phyloP scores from a whole-genome alignment of 73 alveolate species.

The Paramecium tetraurelia region DNA sequence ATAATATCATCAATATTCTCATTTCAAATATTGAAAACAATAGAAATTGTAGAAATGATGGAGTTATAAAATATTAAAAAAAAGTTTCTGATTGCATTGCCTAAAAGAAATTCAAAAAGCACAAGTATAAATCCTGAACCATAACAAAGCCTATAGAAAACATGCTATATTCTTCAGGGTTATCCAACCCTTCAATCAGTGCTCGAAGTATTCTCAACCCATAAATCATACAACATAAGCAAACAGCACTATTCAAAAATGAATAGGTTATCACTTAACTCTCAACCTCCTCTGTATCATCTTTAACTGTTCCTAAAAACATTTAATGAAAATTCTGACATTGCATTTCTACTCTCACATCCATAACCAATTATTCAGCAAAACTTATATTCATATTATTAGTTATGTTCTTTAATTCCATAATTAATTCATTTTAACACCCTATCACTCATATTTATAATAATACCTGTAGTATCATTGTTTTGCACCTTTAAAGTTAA shows the following conservation, averaged over 20 bases:
- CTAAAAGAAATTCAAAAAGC: not conserved
- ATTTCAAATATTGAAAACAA: slow-evolving; percentile 48
- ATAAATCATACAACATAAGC: not conserved
- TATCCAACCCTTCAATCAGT: not conserved
- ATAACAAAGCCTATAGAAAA: not conserved
- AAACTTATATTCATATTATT: not conserved
- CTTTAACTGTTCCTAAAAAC: not conserved
- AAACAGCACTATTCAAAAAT: not conserved
- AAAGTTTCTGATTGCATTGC: not conserved
- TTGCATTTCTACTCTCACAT: not conserved
- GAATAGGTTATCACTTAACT: not conserved
- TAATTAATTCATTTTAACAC: not conserved
- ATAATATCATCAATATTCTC: slow-evolving; percentile 43
- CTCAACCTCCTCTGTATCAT: not conserved
- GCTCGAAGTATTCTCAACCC: not conserved
- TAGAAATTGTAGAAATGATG: slow-evolving; percentile 43
- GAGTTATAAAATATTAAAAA: slow-evolving; percentile 55
- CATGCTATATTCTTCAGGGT: slow-evolving; percentile 16
- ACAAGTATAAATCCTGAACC: not conserved
- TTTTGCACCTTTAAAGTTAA: not conserved
- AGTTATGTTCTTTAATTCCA: not conserved
- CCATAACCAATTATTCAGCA: not conserved
- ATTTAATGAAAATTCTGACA: not conserved
- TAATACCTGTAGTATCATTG: not conserved
- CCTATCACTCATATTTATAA: not conserved